These are phyloP conservation scores for Lactarius pseudohatsudake DNA, from an alignment of 768 basidiomycete species.

Conservation along the genomic window DNA sequence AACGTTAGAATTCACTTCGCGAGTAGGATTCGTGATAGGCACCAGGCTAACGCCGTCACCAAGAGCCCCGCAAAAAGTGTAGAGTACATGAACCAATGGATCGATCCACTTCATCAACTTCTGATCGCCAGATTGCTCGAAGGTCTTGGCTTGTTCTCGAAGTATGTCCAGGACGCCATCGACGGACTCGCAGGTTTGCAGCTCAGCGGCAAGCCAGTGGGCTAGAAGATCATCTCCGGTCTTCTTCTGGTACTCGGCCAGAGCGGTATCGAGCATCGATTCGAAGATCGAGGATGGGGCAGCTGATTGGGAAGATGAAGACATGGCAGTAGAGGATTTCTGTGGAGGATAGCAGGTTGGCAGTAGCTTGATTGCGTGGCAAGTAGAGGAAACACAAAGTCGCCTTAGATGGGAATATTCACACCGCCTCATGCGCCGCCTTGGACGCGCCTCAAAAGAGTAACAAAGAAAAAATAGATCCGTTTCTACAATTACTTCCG, in stretches of 20 bases:
- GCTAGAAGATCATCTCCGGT: neutral
- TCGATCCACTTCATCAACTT: neutral
- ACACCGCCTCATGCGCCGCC: neutral
- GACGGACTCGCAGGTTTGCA: neutral
- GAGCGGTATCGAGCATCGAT: neutral
- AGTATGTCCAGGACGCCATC: neutral
- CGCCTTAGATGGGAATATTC: neutral
- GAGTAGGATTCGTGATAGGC: neutral
- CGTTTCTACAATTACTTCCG: no score
- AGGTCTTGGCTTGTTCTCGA: no score
- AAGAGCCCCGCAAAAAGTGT: neutral
- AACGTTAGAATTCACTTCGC: neutral
- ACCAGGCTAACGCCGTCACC: neutral
- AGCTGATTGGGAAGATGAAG: neutral
- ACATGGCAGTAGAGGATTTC: neutral
- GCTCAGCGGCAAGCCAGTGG: neutral
- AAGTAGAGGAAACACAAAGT: neutral
- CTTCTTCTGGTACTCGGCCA: neutral
- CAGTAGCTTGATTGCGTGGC: neutral
- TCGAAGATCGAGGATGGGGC: neutral
- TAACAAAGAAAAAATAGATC: no score
- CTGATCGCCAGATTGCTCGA: no score
- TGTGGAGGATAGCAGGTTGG: neutral
- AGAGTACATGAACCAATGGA: neutral
- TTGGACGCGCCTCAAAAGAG: neutral